phyloP scores from a whole-genome alignment of 2,329 filamentous ascomycete species.

The Fusarium sp. region DNA sequence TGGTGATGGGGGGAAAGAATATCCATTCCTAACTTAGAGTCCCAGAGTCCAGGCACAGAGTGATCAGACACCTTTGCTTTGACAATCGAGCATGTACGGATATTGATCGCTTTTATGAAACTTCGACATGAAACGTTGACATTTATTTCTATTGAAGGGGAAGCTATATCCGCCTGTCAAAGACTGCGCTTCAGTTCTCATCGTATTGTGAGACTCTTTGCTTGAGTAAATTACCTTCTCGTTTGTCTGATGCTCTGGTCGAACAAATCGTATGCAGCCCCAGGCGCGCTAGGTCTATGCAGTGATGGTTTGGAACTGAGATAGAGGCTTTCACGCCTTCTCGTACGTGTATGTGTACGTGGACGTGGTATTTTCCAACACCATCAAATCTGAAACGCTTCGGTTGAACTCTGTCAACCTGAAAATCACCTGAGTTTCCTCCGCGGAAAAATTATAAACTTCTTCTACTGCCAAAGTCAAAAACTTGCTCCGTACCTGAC shows the following conservation, averaged over 20 bases:
- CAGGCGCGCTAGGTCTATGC: conserved; percentile 9
- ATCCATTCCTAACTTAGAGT: conserved; percentile 17
- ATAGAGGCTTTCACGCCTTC: not conserved
- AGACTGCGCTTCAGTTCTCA: conserved; percentile 2
- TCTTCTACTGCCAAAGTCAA: conserved; percentile 2
- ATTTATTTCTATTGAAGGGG: conserved; percentile 5
- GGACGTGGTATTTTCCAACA: not conserved
- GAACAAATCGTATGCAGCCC: conserved; percentile 4
- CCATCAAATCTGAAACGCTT: conserved; percentile 27
- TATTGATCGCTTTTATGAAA: conserved; percentile 8
- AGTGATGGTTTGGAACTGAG: not conserved
- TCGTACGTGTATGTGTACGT: too few species aligned
- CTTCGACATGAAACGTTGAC: conserved; percentile 20
- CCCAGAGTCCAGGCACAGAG: conserved; percentile 7
- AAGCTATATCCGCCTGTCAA: not conserved
- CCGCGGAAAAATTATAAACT: not conserved
- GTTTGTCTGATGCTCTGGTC: conserved; percentile 26
- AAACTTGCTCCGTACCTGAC: conserved; percentile 16
- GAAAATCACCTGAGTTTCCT: not conserved
- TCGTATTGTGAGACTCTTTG: conserved; percentile 1
- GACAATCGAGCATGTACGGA: conserved; percentile 17
- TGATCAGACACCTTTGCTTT: not conserved
- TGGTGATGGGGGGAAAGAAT: conserved; percentile 5
- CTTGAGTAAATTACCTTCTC: not conserved
- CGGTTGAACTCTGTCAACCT: conserved; percentile 1